Conservation (phyloP, 1,284 basidiomycete genomes). For the Vanrija sp. region DNA sequence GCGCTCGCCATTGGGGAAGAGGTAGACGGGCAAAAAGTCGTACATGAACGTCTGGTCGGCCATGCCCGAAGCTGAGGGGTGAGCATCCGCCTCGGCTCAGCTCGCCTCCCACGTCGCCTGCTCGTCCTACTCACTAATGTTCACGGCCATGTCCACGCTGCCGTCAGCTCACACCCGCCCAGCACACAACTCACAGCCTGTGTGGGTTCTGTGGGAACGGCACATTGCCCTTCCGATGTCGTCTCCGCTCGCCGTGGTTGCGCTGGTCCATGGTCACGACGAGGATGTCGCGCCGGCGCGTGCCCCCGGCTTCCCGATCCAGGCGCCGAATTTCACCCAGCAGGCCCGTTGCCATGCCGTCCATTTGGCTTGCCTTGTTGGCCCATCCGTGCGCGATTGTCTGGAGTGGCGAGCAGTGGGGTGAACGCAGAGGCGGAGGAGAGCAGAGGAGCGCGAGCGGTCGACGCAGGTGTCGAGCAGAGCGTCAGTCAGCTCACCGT, state of each 20-base stretch:
- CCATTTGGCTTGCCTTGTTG: constrained; percentile 33
- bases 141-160: constrained; percentile 66
- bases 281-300: constrained; percentile 35
- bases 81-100: neutral
- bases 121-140: constrained; percentile 28
- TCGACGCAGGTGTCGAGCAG: too few species aligned
- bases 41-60: constrained; percentile 74
- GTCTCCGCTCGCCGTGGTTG: constrained; percentile 66
- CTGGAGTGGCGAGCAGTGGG: constrained; percentile 9
- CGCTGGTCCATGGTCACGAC: constrained; percentile 62
- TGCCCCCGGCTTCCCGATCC: constrained; percentile 4
- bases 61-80: constrained; percentile 58
- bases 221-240: constrained; percentile 57
- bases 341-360: constrained; percentile 32
- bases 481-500: too few species aligned
- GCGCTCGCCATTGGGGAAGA: constrained; percentile 69
- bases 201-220: constrained; percentile 61
- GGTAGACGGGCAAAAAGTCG: constrained; percentile 69
- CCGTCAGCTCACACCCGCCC: neutral
- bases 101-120: neutral
- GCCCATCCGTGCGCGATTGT: constrained; percentile 39
- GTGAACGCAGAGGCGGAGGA: too few species aligned
- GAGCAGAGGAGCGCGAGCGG: too few species aligned
- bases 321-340: constrained; percentile 24
- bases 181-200: constrained; percentile 52